Evolutionary conservation across 768 basidiomycete species (phyloP), one percentile per base, ranked within the genome.

Genomic region (Leucosporidium creatinivorum): DNA sequence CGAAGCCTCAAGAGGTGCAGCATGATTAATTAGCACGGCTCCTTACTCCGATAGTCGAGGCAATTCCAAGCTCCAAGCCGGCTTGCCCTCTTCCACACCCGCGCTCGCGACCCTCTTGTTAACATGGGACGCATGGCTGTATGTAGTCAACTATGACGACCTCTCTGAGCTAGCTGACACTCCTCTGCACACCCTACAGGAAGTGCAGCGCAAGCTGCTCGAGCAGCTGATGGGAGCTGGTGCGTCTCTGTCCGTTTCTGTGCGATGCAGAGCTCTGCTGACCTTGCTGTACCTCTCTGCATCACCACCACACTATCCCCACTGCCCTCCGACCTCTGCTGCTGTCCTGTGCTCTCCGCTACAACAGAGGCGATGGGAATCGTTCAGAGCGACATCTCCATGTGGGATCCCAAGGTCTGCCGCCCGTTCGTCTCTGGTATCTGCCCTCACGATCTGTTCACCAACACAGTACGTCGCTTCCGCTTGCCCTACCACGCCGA

Each of bases 391-490:
- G 93, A 97, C 80, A 82, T 96, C 67, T 86, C 80, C 62, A 93
- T 93, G 89, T 87, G 86, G 39, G 91, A 93, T 79, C 93, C 94
- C 75, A 97, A 97, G 83, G 94, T 98, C 12, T 98, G 96, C 84
- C 85, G 89, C 77, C 97, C 98, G 81, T 98, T 92, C 81, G 81
- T 98, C 36, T 97, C 94, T 75, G 96, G 96, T 62, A 93, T 91
- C n/a, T 99, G 96, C 78, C 96, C 96, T 3, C 96, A 99, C 79
- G 85, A 91, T 0, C 83, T 99, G 60, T 98, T 98, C 80, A 94
- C 93, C 62, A 99, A 99, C 77, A 99, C 96, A 7, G 96, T 97
- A 70, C 73, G 89, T 75, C 18, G 15, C 9, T 12, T 17, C 10
- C 12, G 33, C 21, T n/a, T 5, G 4, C 8, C 3, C 13, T 12